Percentiles rank a stretch among this genome's conserved stretches.
Evolutionary conservation across 2,329 filamentous ascomycete species (phyloP).

Genomic region (Ramularia endophylla): DNA sequence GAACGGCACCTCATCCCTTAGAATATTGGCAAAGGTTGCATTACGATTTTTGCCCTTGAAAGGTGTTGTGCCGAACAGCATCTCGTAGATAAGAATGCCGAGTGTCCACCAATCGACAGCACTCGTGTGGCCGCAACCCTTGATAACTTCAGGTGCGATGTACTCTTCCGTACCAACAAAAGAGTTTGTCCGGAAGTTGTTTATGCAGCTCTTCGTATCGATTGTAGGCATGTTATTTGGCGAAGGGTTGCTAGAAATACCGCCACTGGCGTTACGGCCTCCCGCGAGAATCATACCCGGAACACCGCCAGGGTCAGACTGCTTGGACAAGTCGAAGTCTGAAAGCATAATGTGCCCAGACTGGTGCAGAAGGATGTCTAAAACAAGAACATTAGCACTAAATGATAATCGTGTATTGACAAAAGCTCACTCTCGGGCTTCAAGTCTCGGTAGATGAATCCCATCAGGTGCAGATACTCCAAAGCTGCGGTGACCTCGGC

Average conservation of each 20-base stretch:
- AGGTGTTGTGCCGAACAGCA: conserved; percentile 96
- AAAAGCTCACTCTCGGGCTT: conserved; percentile 82
- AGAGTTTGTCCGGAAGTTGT: conserved; percentile 95
- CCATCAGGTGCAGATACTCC: conserved; percentile 97
- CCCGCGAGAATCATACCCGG: conserved; percentile 90
- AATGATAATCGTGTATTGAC: background rate
- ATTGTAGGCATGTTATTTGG: conserved; percentile 82
- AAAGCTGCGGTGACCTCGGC: conserved; percentile 94
- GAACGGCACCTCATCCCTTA: conserved; percentile 93
- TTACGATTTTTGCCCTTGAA: conserved; percentile 99
- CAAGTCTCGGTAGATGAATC: conserved; percentile 96
- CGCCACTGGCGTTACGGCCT: conserved; percentile 56
- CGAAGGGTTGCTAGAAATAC: conserved; percentile 59
- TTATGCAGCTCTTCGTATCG: conserved; percentile 96
- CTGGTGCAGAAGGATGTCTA: conserved; percentile 94
- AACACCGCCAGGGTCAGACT: conserved; percentile 91
- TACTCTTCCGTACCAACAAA: conserved; percentile 99
- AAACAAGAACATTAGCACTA: conserved; percentile 2
- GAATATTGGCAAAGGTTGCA: conserved; percentile 94
- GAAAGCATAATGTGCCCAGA: conserved; percentile 99
- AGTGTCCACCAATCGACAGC: conserved; percentile 99
- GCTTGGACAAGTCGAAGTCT: conserved; percentile 97
- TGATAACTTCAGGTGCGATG: conserved; percentile 97
- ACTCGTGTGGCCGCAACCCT: conserved; percentile 95
- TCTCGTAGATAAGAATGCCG: conserved; percentile 96